These are phyloP conservation scores for Omphalotus olearius DNA, from an alignment of 1,284 basidiomycete genomes.

Conservation along the genomic window DNA sequence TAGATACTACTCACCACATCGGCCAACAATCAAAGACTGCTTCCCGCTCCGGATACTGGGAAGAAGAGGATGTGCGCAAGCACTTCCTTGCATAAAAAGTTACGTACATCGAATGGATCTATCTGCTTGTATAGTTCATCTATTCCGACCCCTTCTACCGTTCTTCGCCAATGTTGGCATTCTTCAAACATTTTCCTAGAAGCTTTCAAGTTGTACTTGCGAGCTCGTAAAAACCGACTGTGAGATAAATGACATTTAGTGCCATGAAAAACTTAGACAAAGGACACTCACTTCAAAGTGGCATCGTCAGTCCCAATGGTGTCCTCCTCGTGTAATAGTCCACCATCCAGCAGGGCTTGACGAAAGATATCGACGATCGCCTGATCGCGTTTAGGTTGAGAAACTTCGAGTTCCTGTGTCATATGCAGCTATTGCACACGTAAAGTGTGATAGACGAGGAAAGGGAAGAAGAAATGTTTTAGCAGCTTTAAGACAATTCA, in stretches of 20 bases:
- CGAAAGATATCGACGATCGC: constrained; percentile 6
- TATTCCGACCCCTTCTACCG: constrained; percentile 47
- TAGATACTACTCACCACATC: constrained; percentile 35
- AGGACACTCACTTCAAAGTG: constrained; percentile 52
- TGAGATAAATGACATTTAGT: background rate
- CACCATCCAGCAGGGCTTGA: constrained; percentile 39
- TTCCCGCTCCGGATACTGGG: constrained; percentile 62
- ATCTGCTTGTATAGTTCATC: constrained; percentile 45
- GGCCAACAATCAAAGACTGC: constrained; percentile 71
- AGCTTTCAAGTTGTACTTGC: constrained; percentile 50
- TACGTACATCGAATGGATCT: constrained; percentile 56
- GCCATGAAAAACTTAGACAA: too few species aligned
- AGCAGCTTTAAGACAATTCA: too few species aligned
- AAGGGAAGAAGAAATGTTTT: too few species aligned
- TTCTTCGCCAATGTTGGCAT: constrained; percentile 50
- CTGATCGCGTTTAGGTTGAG: background rate
- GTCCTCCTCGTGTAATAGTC: constrained; percentile 52
- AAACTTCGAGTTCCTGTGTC: too few species aligned
- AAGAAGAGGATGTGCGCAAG: background rate
- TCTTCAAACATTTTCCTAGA: constrained; percentile 30
- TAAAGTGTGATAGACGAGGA: too few species aligned
- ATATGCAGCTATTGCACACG: too few species aligned
- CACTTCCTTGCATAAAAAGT: background rate
- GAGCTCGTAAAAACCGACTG: constrained; percentile 63
- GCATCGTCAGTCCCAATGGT: constrained; percentile 63